These are phyloP conservation scores for Penicillium sp. DNA, from an alignment of 2,329 filamentous ascomycete genomes.

Conservation along the genomic window DNA sequence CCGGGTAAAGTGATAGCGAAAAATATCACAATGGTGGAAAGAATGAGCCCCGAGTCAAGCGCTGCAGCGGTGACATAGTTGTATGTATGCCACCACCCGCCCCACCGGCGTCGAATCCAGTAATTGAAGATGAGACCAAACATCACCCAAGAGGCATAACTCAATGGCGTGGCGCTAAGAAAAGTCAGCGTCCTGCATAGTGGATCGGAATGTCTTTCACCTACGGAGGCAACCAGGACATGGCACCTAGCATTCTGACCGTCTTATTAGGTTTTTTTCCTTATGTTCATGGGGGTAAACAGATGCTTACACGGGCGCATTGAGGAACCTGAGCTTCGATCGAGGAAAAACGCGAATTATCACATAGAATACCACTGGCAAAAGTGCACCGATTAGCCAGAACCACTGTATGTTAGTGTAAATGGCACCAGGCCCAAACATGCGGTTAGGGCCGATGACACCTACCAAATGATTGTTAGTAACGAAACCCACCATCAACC, in stretches of 20 bases:
- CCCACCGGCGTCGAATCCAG: conserved; percentile 33
- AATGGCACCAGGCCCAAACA: conserved; percentile 63
- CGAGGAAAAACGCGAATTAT: conserved; percentile 61
- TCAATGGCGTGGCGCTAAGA: conserved; percentile 59
- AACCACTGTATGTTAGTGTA: conserved; percentile 67
- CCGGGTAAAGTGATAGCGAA: conserved; percentile 64
- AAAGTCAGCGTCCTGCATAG: conserved; percentile 47
- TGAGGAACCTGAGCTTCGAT: conserved; percentile 63
- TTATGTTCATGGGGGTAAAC: neutral
- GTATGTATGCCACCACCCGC: conserved; percentile 44
- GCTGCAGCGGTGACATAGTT: conserved; percentile 44
- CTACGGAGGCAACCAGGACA: conserved; percentile 48
- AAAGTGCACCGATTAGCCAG: conserved; percentile 64
- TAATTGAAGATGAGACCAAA: conserved; percentile 48
- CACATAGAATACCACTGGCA: conserved; percentile 59
- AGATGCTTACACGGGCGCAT: conserved; percentile 50
- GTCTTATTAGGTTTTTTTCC: neutral
- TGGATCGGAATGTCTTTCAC: conserved; percentile 37
- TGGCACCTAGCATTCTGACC: conserved; percentile 27
- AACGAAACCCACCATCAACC: neutral
- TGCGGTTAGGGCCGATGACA: conserved; percentile 65
- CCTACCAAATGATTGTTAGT: conserved; percentile 51
- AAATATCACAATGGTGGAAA: conserved; percentile 67
- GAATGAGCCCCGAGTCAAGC: conserved; percentile 56
- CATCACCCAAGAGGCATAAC: conserved; percentile 66